These are phyloP conservation scores for Hypoxylon perforatum DNA, from an alignment of 495 filamentous ascomycete species.

Conservation along the genomic window DNA sequence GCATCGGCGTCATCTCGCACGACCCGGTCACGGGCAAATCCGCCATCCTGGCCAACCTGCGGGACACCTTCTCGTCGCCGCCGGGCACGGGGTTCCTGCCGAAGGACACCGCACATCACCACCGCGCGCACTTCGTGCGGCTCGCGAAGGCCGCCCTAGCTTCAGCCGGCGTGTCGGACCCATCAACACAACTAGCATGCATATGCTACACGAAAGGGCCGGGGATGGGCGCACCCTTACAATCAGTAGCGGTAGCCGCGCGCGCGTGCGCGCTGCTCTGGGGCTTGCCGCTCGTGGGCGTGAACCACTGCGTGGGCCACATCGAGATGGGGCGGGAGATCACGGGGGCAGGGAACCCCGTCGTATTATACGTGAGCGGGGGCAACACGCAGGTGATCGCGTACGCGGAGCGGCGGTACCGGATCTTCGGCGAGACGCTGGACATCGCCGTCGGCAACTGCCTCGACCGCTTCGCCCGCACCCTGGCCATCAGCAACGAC, in stretches of 20 bases:
- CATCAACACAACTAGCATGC: constrained; percentile 77
- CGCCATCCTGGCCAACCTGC: constrained; percentile 88
- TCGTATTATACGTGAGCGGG: constrained; percentile 95
- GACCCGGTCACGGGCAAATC: constrained; percentile 68
- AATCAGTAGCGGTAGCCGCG: constrained; percentile 85
- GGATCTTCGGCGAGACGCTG: constrained; percentile 96
- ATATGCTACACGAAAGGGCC: constrained; percentile 97
- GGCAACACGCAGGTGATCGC: constrained; percentile 99
- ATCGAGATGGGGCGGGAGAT: constrained; percentile 98
- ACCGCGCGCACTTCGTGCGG: constrained; percentile 84
- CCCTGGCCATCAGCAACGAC: constrained; percentile 90
- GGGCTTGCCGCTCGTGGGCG: constrained; percentile 86
- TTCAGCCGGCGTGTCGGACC: constrained; percentile 66
- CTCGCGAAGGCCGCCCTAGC: constrained; percentile 80
- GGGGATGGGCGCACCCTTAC: constrained; percentile 96
- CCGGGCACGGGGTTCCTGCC: constrained; percentile 95
- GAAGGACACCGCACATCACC: constrained; percentile 93
- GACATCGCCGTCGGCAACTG: constrained; percentile 99
- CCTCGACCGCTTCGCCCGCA: constrained; percentile 93
- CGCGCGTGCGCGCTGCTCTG: constrained; percentile 85
- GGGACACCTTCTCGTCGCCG: constrained; percentile 91
- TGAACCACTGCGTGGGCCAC: constrained; percentile 98
- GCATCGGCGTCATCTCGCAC: constrained; percentile 92
- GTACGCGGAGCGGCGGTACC: constrained; percentile 91
- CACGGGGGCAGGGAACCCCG: constrained; percentile 89